A percentile compares a stretch with the other conserved stretches of the same genome.
Evolutionary conservation across 495 filamentous ascomycete species (phyloP).

Genomic region (Tuber borchii): DNA sequence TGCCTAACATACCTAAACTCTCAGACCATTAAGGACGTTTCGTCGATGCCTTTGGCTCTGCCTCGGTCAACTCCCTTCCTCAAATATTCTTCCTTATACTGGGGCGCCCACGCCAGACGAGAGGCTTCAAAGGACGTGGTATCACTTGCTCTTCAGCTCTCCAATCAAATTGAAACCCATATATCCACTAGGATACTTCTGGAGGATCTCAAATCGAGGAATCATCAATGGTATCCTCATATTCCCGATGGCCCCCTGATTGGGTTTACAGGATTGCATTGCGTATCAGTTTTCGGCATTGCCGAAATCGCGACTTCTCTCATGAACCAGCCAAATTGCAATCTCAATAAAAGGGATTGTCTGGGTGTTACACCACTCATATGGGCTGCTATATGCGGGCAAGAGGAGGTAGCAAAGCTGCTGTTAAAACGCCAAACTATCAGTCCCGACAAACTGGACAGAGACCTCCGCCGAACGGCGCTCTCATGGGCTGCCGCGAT

Average conservation of each 20-base stretch:
- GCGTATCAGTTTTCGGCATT: background rate
- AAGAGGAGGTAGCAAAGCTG: background rate
- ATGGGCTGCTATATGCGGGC: background rate
- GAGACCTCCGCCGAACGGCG: background rate
- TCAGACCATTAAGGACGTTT: background rate
- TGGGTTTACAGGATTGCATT: background rate
- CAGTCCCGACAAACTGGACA: background rate
- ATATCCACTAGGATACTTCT: background rate
- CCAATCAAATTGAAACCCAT: background rate
- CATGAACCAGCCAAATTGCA: background rate
- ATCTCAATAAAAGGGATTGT: background rate
- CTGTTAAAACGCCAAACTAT: background rate
- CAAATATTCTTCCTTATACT: too few species aligned
- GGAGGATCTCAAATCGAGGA: background rate
- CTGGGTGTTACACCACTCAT: background rate
- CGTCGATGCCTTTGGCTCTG: too few species aligned
- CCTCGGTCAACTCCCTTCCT: too few species aligned
- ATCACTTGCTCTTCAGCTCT: background rate
- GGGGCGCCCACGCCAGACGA: too few species aligned
- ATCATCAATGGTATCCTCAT: background rate
- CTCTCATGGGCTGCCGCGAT: background rate
- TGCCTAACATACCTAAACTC: background rate
- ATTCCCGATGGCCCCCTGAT: background rate
- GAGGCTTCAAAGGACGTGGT: too few species aligned
- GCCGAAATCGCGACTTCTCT: background rate